Conservation (phyloP, 192 early-diverging fungal species). For the Entomortierella chlamydospora region DNA sequence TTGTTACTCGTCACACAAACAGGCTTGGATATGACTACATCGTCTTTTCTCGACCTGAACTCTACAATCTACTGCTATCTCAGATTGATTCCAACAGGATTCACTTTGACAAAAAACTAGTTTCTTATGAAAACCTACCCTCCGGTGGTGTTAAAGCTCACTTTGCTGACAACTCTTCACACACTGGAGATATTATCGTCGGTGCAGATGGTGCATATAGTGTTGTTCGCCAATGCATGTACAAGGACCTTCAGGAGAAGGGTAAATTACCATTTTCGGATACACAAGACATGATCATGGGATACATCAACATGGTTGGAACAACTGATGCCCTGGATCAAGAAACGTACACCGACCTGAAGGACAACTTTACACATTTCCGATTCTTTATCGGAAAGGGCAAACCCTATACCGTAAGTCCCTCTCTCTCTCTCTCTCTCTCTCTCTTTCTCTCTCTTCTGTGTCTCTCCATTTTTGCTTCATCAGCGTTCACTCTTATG, state of each 20-base stretch:
- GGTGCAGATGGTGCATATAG: conserved; percentile 45
- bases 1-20: neutral
- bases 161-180: conserved; percentile 25
- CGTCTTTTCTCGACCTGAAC: conserved; percentile 29
- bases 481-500: too few species aligned
- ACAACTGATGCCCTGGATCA: conserved; percentile 35
- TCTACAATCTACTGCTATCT: conserved; percentile 27
- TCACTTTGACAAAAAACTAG: conserved; percentile 26
- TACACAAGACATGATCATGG: conserved; percentile 10
- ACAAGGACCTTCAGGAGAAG: conserved; percentile 8
- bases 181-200: conserved; percentile 27
- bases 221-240: conserved; percentile 25
- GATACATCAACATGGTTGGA: conserved; percentile 39
- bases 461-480: too few species aligned
- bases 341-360: conserved; percentile 8
- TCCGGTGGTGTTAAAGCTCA: conserved; percentile 7
- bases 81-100: conserved; percentile 20
- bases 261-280: conserved; percentile 15
- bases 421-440: neutral
- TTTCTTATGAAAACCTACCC: conserved; percentile 12
- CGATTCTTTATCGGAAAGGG: conserved; percentile 23
- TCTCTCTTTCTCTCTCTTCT: too few species aligned
- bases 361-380: conserved; percentile 30
- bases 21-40: conserved; percentile 36
- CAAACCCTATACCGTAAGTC: conserved; percentile 41